Evolutionary conservation across 2,329 filamentous ascomycete genomes (phyloP).

Genomic region (Fusarium chuoi): DNA sequence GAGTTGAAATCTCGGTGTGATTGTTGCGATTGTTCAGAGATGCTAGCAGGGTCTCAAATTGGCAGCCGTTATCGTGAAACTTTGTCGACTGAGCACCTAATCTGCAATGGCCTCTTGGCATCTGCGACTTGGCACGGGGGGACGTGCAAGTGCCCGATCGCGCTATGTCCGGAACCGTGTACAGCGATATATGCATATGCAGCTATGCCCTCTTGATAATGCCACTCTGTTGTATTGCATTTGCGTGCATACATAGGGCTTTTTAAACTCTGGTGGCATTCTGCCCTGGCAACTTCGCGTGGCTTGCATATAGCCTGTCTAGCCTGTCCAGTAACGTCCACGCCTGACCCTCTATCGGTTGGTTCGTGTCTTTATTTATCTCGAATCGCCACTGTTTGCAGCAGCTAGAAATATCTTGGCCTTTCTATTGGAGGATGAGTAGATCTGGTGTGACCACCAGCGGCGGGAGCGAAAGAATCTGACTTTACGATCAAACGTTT

Average conservation of each 20-base stretch:
- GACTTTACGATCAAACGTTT: constrained; percentile 4
- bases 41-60: constrained; percentile 12
- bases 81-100: constrained; percentile 15
- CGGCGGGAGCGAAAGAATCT: constrained; percentile 10
- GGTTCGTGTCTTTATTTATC: constrained; percentile 28
- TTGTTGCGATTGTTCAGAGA: not conserved
- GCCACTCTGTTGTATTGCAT: constrained; percentile 2
- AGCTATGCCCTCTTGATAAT: not conserved
- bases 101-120: constrained; percentile 16
- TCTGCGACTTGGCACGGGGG: constrained; percentile 19
- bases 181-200: constrained; percentile 2
- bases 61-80: constrained; percentile 31
- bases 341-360: constrained; percentile 11
- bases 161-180: not conserved
- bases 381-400: constrained; percentile 4
- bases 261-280: constrained; percentile 6
- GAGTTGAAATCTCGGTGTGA: constrained; percentile 22
- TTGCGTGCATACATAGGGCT: not conserved
- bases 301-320: constrained; percentile 9
- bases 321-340: not conserved
- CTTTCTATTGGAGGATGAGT: constrained; percentile 11
- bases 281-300: constrained; percentile 17
- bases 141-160: constrained; percentile 9
- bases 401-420: constrained; percentile 5
- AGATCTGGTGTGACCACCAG: constrained; percentile 23